These are phyloP conservation scores for Aschersonia sp. DNA, from an alignment of 2,329 filamentous ascomycete genomes.

Conservation along the genomic window DNA sequence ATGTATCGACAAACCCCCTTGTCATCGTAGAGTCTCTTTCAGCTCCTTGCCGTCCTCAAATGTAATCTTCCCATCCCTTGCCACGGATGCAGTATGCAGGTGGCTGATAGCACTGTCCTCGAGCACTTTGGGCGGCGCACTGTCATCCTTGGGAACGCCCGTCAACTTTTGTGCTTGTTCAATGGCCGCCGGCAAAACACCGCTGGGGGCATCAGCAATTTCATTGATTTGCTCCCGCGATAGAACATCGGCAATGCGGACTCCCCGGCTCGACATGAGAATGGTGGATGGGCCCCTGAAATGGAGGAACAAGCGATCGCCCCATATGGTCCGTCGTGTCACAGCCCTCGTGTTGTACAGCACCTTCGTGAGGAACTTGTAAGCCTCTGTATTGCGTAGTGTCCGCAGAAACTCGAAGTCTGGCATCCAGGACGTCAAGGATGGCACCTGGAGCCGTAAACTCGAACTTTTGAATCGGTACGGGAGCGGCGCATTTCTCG, in stretches of 20 bases:
- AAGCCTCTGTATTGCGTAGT: conserved; percentile 57
- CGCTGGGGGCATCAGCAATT: conserved; percentile 70
- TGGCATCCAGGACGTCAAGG: conserved; percentile 47
- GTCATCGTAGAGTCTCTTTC: conserved; percentile 37
- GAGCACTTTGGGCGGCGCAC: conserved; percentile 17
- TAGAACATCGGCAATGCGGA: conserved; percentile 64
- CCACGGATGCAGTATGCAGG: conserved; percentile 41
- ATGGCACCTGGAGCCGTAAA: conserved; percentile 67
- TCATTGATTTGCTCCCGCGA: conserved; percentile 74
- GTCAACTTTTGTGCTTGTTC: conserved; percentile 28
- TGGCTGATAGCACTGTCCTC: conserved; percentile 27
- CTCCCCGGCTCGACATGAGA: conserved; percentile 75
- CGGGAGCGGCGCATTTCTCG: conserved; percentile 58
- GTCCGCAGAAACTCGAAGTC: conserved; percentile 59
- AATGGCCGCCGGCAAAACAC: conserved; percentile 47
- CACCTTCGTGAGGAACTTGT: conserved; percentile 52
- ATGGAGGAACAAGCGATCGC: conserved; percentile 80
- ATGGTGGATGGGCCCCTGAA: conserved; percentile 81
- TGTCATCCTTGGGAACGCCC: conserved; percentile 6
- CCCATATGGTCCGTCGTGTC: conserved; percentile 75
- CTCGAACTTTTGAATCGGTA: conserved; percentile 76
- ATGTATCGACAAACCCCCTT: not conserved
- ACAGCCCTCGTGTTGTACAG: conserved; percentile 61
- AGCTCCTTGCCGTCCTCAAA: conserved; percentile 47
- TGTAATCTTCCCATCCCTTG: conserved; percentile 49